Percentiles rank a stretch among this genome's conserved stretches.
phyloP scores from a whole-genome alignment of 805 yeast genomes.

The Zygosaccharomyces bisporus region DNA sequence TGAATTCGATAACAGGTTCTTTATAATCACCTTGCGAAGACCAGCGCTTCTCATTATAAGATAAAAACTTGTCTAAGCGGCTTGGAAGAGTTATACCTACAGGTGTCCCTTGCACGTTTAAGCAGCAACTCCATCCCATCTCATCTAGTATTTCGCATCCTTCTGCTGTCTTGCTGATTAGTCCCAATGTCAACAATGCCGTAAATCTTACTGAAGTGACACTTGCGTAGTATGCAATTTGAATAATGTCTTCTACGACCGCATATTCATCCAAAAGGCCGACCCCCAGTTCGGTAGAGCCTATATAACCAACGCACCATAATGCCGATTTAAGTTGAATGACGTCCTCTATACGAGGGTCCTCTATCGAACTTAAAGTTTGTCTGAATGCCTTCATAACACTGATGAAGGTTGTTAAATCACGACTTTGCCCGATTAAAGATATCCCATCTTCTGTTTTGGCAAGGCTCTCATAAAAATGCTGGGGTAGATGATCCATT shows the following conservation, averaged over 20 bases:
- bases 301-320: slow-evolving; percentile 87
- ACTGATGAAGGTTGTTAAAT: slow-evolving; percentile 40
- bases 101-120: slow-evolving; percentile 43
- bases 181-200: slow-evolving; percentile 73
- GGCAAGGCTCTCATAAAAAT: slow-evolving; percentile 76
- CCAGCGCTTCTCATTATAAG: slow-evolving; percentile 27
- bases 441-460: slow-evolving; percentile 77
- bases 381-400: slow-evolving; percentile 34
- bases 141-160: slow-evolving; percentile 87
- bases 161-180: slow-evolving; percentile 64
- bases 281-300: slow-evolving; percentile 68
- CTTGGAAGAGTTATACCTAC: slow-evolving; percentile 43
- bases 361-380: slow-evolving; percentile 20
- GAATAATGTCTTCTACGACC: slow-evolving; percentile 50
- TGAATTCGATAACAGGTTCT: slow-evolving; percentile 22
- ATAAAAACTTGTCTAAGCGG: slow-evolving; percentile 34
- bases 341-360: slow-evolving; percentile 34
- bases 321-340: slow-evolving; percentile 64
- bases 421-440: slow-evolving; percentile 50
- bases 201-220: slow-evolving; percentile 68
- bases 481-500: slow-evolving; percentile 44
- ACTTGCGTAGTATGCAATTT: slow-evolving; percentile 44
- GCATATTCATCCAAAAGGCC: slow-evolving; percentile 51
- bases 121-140: slow-evolving; percentile 62
- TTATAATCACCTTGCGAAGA: slow-evolving; percentile 16